A percentile compares a stretch with the other conserved stretches of the same genome.
Evolutionary conservation across 2,329 filamentous ascomycete species (phyloP).

Genomic region (Monosporascus sp.): DNA sequence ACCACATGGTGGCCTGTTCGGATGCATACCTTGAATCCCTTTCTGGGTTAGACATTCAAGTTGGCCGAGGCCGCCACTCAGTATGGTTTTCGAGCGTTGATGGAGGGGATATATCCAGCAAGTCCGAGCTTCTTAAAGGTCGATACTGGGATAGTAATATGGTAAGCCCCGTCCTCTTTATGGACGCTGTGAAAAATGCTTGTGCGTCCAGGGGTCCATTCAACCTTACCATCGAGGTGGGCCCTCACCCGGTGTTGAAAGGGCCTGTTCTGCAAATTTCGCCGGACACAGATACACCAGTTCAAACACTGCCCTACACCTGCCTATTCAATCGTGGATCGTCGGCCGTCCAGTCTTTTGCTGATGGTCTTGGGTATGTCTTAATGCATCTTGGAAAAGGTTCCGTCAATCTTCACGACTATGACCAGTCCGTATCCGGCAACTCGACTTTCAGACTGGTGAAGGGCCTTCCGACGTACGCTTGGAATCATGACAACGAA

Average conservation of each 20-base stretch:
- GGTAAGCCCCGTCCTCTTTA: constrained; percentile 27
- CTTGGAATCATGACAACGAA: constrained; percentile 9
- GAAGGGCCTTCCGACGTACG: constrained; percentile 8
- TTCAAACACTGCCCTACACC: neutral
- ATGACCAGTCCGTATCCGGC: neutral
- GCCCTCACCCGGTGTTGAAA: constrained; percentile 31
- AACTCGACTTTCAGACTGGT: neutral
- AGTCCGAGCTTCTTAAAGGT: neutral
- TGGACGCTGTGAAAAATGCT: constrained; percentile 16
- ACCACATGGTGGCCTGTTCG: constrained; percentile 10
- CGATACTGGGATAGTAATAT: constrained; percentile 32
- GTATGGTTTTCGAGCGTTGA: constrained; percentile 6
- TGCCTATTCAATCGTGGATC: neutral
- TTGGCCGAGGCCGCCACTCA: neutral
- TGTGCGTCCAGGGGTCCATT: constrained; percentile 1
- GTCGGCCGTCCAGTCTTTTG: neutral
- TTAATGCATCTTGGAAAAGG: neutral
- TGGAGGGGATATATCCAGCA: neutral
- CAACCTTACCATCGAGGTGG: constrained; percentile 27
- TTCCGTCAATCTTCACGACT: neutral
- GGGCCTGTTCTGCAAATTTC: constrained; percentile 26
- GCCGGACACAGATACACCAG: constrained; percentile 1
- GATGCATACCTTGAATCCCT: constrained; percentile 1
- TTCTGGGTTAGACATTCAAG: neutral
- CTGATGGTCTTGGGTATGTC: neutral